phyloP scores from a whole-genome alignment of 73 alveolate genomes.

The Symbiodinium pilosum region DNA sequence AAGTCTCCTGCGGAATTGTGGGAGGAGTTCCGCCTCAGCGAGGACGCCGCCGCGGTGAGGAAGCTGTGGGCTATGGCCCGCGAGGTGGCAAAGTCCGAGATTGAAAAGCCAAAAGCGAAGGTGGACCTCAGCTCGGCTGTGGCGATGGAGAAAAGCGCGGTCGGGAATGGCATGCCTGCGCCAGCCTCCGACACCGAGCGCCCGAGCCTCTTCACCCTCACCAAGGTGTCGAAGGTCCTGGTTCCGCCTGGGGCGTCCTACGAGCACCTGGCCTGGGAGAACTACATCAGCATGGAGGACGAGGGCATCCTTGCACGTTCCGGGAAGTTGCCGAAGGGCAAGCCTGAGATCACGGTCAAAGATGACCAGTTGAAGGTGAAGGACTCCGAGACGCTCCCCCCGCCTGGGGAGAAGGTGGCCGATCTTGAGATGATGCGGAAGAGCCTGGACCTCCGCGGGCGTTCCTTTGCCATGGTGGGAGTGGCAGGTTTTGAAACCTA shows the following conservation, averaged over 20 bases:
- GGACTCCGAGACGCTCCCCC: too few species aligned
- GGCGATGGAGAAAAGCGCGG: neutral
- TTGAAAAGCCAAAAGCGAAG: neutral
- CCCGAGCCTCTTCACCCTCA: neutral
- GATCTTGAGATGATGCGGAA: neutral
- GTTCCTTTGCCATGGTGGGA: neutral
- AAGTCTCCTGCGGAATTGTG: neutral
- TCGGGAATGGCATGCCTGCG: neutral
- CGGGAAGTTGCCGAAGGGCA: neutral
- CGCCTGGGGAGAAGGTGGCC: neutral
- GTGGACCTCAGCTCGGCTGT: neutral
- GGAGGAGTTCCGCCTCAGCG: neutral
- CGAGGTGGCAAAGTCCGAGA: neutral
- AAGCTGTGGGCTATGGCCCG: neutral
- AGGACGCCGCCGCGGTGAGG: slow-evolving; percentile 7
- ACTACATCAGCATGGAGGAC: neutral
- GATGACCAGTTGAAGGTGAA: neutral
- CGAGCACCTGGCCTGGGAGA: slow-evolving; percentile 1
- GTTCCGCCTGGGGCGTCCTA: slow-evolving; percentile 9
- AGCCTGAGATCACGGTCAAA: neutral
- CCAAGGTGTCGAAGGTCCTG: neutral
- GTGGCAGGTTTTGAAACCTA: neutral
- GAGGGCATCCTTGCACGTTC: neutral
- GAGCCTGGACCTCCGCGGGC: neutral
- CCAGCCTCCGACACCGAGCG: neutral